phyloP scores from a whole-genome alignment of 306 rosid species.

The Morella rubra region DNA sequence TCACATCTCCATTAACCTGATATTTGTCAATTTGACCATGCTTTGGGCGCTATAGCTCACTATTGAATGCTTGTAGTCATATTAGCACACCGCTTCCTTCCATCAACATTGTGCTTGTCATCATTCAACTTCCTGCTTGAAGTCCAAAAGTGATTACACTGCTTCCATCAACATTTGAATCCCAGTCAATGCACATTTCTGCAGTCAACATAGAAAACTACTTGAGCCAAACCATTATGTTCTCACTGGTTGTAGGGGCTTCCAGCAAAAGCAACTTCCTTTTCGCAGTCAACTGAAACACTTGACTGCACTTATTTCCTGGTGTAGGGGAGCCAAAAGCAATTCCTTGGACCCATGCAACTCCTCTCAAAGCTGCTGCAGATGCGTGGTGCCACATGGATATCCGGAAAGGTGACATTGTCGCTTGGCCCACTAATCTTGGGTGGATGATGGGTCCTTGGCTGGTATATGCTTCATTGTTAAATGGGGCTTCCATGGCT shows the following conservation, averaged over 20 bases:
- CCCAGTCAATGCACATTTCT: no score
- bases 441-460: slow-evolving; percentile 99
- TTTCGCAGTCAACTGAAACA: slow-evolving; percentile 17
- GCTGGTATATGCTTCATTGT: slow-evolving; percentile 87
- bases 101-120: not conserved
- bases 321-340: slow-evolving; percentile 93
- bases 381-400: slow-evolving; percentile 97
- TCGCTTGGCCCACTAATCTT: slow-evolving; percentile 96
- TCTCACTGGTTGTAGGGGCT: no score
- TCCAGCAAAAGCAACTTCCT: no score
- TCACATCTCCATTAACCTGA: not conserved
- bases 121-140: no score
- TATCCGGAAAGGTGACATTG: slow-evolving; percentile 72
- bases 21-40: not conserved
- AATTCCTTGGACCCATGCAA: slow-evolving; percentile 83
- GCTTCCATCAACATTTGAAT: no score
- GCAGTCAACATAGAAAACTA: no score
- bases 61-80: not conserved
- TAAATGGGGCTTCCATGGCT: slow-evolving; percentile 93
- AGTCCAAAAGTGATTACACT: no score
- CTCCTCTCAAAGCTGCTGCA: slow-evolving; percentile 93
- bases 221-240: no score
- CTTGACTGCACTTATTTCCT: slow-evolving; percentile 26
- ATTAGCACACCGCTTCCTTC: not conserved
- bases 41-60: not conserved